Conservation (phyloP, 306 rosid genomes). For the Citrullus amarus region DNA sequence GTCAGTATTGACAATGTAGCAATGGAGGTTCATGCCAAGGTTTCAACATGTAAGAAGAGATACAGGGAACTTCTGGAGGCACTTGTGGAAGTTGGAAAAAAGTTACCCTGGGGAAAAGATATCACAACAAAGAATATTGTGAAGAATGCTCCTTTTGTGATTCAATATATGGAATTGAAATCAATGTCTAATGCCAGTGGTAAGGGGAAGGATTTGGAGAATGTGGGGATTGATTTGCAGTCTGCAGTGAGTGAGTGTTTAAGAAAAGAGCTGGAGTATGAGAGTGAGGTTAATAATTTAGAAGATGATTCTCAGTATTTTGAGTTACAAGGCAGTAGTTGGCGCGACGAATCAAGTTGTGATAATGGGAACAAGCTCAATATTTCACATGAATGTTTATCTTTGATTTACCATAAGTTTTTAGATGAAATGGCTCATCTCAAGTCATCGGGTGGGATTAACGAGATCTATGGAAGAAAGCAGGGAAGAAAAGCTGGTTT, state of each 20-base stretch:
- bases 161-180: conserved; percentile 68
- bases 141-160: conserved; percentile 46
- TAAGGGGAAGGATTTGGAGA: conserved; percentile 20
- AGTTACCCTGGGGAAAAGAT: conserved; percentile 83
- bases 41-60: conserved; percentile 45
- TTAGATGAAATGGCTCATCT: conserved; percentile 14
- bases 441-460: conserved; percentile 17
- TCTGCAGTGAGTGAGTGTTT: conserved; percentile 39
- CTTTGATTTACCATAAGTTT: conserved; percentile 35
- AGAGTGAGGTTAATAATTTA: conserved; percentile 3
- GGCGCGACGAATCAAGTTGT: background rate
- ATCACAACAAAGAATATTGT: conserved; percentile 45
- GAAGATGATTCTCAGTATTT: conserved; percentile 30
- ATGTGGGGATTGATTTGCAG: conserved; percentile 30
- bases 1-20: conserved; percentile 40
- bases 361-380: conserved; percentile 18
- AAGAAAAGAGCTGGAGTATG: conserved; percentile 19
- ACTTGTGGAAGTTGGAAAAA: conserved; percentile 63
- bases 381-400: conserved; percentile 54
- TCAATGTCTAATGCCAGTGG: conserved; percentile 31
- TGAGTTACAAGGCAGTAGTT: conserved; percentile 7
- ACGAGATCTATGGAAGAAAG: conserved; percentile 15
- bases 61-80: conserved; percentile 49
- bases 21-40: conserved; percentile 37
- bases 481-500: conserved; percentile 12